phyloP scores from a whole-genome alignment of 768 basidiomycete genomes.

The Clitopilus passeckerianus region DNA sequence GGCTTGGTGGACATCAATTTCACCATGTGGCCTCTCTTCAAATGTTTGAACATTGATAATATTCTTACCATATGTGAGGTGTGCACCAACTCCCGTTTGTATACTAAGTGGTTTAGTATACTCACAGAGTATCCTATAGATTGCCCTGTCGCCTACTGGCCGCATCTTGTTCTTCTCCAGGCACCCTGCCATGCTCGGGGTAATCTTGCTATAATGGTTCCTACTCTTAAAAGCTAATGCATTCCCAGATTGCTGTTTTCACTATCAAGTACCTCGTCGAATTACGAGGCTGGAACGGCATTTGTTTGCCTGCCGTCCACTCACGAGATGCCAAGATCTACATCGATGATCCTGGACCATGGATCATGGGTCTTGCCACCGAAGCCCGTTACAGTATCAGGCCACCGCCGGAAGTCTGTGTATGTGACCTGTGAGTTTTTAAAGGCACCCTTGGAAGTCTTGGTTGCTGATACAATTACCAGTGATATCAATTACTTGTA shows the following conservation, averaged over 20 bases:
- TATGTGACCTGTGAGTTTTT: conserved; percentile 73
- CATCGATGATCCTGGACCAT: conserved; percentile 95
- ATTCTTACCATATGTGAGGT: conserved; percentile 92
- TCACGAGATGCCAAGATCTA: conserved; percentile 90
- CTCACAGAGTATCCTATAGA: conserved; percentile 47
- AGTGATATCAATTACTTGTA: conserved; percentile 82
- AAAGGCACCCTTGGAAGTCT: neutral
- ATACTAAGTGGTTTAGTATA: neutral
- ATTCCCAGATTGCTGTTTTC: conserved; percentile 72
- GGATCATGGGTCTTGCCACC: conserved; percentile 88
- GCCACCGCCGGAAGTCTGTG: conserved; percentile 75
- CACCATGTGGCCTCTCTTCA: conserved; percentile 96
- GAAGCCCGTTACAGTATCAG: conserved; percentile 78
- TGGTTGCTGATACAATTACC: conserved; percentile 2
- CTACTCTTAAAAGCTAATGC: conserved; percentile 6
- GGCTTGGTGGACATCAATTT: conserved; percentile 93
- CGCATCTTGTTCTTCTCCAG: conserved; percentile 84
- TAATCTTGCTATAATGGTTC: conserved; percentile 17
- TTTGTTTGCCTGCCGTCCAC: conserved; percentile 78
- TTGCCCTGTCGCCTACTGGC: conserved; percentile 84
- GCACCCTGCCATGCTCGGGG: conserved; percentile 89
- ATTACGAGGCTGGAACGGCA: conserved; percentile 88
- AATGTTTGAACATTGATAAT: conserved; percentile 88
- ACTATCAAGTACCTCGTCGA: conserved; percentile 92
- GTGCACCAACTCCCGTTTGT: conserved; percentile 3